These are phyloP conservation scores for Coemansia sp. DNA, from an alignment of 192 early-diverging fungal genomes.

Conservation along the genomic window DNA sequence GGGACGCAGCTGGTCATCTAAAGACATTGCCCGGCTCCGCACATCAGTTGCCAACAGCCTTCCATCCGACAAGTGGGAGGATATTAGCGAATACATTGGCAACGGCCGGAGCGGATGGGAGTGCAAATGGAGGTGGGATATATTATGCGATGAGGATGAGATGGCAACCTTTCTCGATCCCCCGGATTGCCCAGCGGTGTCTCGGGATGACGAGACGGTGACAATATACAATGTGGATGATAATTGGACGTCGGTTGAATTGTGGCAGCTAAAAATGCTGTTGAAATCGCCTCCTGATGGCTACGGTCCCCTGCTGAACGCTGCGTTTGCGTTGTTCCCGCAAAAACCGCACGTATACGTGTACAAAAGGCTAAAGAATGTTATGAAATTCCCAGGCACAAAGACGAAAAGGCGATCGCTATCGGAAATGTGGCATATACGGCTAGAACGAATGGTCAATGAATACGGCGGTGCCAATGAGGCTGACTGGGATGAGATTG, in stretches of 20 bases:
- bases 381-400: too few relatives aligned
- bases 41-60: not conserved
- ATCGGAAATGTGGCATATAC: too few relatives aligned
- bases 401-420: not conserved
- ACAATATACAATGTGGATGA: too few relatives aligned
- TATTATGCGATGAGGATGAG: not conserved
- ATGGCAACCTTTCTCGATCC: not conserved
- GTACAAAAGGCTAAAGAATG: too few relatives aligned
- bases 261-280: too few relatives aligned
- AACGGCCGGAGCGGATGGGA: not conserved
- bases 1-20: not conserved
- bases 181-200: not conserved
- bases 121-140: not conserved
- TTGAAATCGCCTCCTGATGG: too few relatives aligned
- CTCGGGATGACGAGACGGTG: too few relatives aligned
- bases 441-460: not conserved
- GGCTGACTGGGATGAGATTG: not conserved
- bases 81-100: not conserved
- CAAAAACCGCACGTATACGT: too few relatives aligned
- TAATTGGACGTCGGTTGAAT: too few relatives aligned
- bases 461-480: not conserved
- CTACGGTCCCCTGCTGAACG: too few relatives aligned
- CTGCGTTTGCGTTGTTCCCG: too few relatives aligned
- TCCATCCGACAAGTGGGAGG: not conserved
- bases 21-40: not conserved